Evolutionary conservation across 2,329 filamentous ascomycete species (phyloP).

Genomic region (Fusarium verrucosum): DNA sequence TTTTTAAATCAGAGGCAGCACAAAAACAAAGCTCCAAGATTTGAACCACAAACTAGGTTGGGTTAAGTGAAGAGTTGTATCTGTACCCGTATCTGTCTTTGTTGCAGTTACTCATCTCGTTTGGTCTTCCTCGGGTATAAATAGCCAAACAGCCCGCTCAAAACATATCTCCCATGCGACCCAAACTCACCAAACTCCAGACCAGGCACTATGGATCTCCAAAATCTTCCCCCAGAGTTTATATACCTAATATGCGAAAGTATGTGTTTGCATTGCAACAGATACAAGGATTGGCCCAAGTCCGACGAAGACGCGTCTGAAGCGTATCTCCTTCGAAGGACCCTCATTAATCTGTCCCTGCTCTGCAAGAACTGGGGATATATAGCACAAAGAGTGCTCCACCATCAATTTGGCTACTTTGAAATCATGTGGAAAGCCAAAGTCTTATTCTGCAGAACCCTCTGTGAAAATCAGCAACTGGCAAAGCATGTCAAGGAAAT

Average conservation of each 20-base stretch:
- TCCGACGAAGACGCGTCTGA: neutral
- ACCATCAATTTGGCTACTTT: conserved; percentile 12
- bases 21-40: neutral
- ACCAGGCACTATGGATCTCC: neutral
- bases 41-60: neutral
- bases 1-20: neutral
- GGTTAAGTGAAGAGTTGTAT: too few relatives aligned
- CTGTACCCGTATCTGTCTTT: neutral
- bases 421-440: fast-evolving
- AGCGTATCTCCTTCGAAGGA: neutral
- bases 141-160: neutral
- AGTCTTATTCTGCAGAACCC: neutral
- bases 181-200: neutral
- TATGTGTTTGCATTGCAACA: neutral
- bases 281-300: neutral
- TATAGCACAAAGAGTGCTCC: conserved; percentile 8
- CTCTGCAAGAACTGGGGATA: neutral
- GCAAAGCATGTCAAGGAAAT: neutral
- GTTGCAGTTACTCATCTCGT: neutral
- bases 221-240: neutral
- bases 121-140: neutral
- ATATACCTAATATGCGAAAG: neutral
- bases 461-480: neutral
- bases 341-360: neutral
- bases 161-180: neutral